Base-by-base conservation (phyloP, 495 filamentous ascomycete genomes). In the Aspergillus ellipticus region DNA sequence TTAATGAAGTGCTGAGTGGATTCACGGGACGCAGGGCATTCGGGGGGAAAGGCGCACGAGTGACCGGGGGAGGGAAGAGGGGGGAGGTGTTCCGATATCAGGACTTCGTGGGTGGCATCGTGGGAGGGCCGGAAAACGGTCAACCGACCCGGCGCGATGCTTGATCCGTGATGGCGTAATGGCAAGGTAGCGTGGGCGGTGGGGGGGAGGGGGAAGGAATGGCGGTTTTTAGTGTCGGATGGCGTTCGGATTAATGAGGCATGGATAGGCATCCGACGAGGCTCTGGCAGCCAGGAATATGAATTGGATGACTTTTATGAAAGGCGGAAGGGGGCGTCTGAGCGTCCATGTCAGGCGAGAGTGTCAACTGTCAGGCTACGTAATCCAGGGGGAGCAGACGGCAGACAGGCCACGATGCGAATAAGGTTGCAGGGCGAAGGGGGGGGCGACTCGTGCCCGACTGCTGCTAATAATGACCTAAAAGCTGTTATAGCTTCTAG, bases 21-120 rank as follows among this genome's bases (percentile, higher is more conserved):
- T 98, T 97, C 72, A 88, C 83, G 21, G 90, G 89, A 3, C 80
- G 90, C 49, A 80, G 88, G 59, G 88, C 87, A 1, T 96, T 96
- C 75, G 73, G 76, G 48, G 65, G 74, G 59, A 70, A 72, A 26
- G 58, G 58, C 21, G 59, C 62, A 0, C 73, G 66, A 54, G 42
- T 61, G 15, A 57, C 65, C 7, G 68, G 66, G 10, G 64, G 67
- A 51, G 58, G 60, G 8, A 78, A 76, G 59, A 60, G 70, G 55
- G 73, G 69, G 5, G 76, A 79, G 21, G 74, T 78, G 2, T 75
- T 79, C 43, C 66, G 72, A 35, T 79, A 79, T 50, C 71, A 70
- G 49, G 76, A 79, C 37, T 77, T 78, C 58, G 74, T 79, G 26
- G 59, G 67, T 51, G 71, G 63, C 37, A 55, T 76, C 9, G 64